phyloP scores from a whole-genome alignment of 1,284 basidiomycete genomes.

The Hymenochaete sp. region DNA sequence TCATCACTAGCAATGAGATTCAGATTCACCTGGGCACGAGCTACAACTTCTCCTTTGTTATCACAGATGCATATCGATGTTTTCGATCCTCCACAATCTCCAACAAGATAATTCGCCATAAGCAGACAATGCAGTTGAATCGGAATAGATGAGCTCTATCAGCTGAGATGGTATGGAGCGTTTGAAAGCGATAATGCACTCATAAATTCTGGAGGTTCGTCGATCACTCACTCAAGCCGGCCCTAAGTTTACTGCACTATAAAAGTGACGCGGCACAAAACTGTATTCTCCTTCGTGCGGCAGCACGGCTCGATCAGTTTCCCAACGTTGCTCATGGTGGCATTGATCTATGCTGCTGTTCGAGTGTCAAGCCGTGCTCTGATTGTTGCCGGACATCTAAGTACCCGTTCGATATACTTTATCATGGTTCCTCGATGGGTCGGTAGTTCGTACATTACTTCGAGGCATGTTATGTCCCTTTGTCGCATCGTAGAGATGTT shows the following conservation, averaged over 20 bases:
- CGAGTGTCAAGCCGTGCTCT: conserved; percentile 78
- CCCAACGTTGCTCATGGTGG: conserved; percentile 79
- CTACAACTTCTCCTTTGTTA: conserved; percentile 45
- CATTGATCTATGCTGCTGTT: conserved; percentile 56
- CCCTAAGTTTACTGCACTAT: conserved; percentile 24
- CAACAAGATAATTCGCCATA: conserved; percentile 71
- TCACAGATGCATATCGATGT: conserved; percentile 61
- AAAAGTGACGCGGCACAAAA: no score
- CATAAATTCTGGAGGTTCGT: no score
- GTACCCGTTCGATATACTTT: conserved; percentile 46
- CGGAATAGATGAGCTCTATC: no score
- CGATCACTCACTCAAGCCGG: neutral
- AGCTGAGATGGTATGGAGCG: no score
- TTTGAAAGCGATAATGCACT: no score
- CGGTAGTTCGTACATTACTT: conserved; percentile 74
- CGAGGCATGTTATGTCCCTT: neutral
- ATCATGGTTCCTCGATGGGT: conserved; percentile 51
- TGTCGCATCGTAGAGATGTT: neutral
- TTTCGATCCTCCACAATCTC: conserved; percentile 79
- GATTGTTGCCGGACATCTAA: conserved; percentile 63
- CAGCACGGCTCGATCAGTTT: conserved; percentile 64
- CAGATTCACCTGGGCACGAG: no score
- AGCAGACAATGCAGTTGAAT: no score
- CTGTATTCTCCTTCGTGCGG: conserved; percentile 54
- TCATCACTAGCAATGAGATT: no score